These are phyloP conservation scores for Parathielavia hyrcaniae DNA, from an alignment of 495 filamentous ascomycete genomes.

Conservation along the genomic window DNA sequence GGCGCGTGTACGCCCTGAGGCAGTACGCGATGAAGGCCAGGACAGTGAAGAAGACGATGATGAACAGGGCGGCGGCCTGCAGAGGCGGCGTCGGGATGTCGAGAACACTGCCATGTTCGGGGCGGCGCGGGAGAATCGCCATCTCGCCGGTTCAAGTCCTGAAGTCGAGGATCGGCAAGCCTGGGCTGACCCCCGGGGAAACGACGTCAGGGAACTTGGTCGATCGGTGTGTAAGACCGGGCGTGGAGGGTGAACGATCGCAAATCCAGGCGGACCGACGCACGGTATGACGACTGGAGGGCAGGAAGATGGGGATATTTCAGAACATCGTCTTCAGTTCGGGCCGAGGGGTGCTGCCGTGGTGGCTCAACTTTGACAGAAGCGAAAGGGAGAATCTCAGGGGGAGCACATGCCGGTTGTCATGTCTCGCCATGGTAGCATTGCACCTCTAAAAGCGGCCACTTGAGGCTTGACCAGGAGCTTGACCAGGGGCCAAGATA, in stretches of 20 bases:
- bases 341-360: too few species aligned
- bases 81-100: constrained; percentile 16
- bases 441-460: too few species aligned
- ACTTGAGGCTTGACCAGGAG: not conserved
- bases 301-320: not conserved
- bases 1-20: constrained; percentile 4
- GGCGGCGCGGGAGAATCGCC: constrained; percentile 12
- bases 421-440: too few species aligned
- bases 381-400: too few species aligned
- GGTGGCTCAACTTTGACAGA: too few species aligned
- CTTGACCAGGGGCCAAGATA: not conserved
- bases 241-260: too few species aligned
- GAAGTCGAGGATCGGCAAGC: not conserved
- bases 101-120: constrained; percentile 9
- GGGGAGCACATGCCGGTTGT: too few species aligned
- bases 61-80: constrained; percentile 10
- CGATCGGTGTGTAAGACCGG: not conserved
- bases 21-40: constrained; percentile 8
- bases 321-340: not conserved
- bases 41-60: constrained; percentile 18
- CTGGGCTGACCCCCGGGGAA: not conserved
- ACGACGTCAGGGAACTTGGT: not conserved
- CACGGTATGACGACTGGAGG: too few species aligned
- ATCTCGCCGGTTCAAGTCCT: not conserved
- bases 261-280: too few species aligned